Percentiles rank a stretch among this genome's conserved stretches.
These are phyloP conservation scores for Vanrija pseudolonga DNA, from an alignment of 1,284 basidiomycete genomes.

Conservation along the genomic window DNA sequence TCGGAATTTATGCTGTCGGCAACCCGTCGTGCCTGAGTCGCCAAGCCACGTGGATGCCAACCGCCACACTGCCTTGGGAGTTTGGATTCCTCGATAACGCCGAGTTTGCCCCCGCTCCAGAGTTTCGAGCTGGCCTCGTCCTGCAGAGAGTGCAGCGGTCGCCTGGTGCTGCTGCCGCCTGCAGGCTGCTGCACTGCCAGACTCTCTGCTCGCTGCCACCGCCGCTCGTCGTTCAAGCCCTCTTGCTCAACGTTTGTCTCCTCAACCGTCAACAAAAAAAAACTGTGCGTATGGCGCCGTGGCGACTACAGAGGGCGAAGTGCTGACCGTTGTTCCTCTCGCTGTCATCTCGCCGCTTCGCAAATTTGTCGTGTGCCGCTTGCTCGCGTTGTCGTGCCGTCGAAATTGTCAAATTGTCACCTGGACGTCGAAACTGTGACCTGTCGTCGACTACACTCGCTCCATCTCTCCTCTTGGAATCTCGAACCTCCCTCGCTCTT, in stretches of 20 bases:
- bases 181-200: background rate
- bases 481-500: background rate
- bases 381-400: no score
- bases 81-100: no score
- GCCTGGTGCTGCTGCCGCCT: no score
- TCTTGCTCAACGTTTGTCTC: background rate
- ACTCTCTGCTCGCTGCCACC: background rate
- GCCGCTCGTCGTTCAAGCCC: no score
- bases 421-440: background rate
- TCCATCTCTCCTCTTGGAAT: background rate
- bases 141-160: no score
- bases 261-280: conserved; percentile 6
- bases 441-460: background rate
- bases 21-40: no score
- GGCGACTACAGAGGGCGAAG: background rate
- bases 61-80: no score
- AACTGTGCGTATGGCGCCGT: background rate
- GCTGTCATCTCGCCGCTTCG: background rate
- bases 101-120: no score
- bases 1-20: background rate
- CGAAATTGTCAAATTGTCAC: background rate
- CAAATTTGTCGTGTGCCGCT: no score
- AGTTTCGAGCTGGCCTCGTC: no score
- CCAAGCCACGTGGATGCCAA: no score
- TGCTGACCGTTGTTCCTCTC: conserved; percentile 15